phyloP scores from a whole-genome alignment of 2,329 filamentous ascomycete genomes.

The Furcasterigmium furcatum region DNA sequence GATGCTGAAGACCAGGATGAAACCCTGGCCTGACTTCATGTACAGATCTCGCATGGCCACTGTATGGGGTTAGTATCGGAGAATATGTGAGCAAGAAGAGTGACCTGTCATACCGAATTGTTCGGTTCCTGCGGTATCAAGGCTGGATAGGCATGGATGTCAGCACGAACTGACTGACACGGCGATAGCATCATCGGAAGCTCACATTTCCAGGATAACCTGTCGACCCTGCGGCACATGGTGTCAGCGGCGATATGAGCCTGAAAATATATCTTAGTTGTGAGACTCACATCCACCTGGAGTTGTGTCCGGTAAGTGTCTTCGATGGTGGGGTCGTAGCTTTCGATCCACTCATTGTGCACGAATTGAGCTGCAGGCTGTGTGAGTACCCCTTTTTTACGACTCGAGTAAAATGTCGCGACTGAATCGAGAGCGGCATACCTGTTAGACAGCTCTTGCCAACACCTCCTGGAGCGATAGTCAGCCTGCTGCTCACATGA shows the following conservation, averaged over 20 bases:
- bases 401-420: slow-evolving; percentile 2
- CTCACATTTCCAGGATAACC: slow-evolving; percentile 86
- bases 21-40: slow-evolving; percentile 92
- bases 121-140: slow-evolving; percentile 88
- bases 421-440: slow-evolving; percentile 35
- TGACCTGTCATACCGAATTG: slow-evolving; percentile 92
- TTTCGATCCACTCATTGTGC: slow-evolving; percentile 91
- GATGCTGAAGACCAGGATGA: slow-evolving; percentile 89
- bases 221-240: slow-evolving; percentile 66
- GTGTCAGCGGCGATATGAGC: slow-evolving; percentile 23
- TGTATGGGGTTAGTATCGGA: slow-evolving; percentile 25
- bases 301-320: slow-evolving; percentile 74
- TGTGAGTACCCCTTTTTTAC: slow-evolving; percentile 4
- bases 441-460: slow-evolving; percentile 91
- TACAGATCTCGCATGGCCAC: slow-evolving; percentile 75
- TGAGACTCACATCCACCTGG: slow-evolving; percentile 73
- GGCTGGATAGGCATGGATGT: slow-evolving; percentile 37
- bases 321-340: slow-evolving; percentile 76
- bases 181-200: neutral
- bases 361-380: slow-evolving; percentile 75
- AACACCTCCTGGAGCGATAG: slow-evolving; percentile 57
- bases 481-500: slow-evolving; percentile 14
- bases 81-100: too few species aligned
- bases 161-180: neutral
- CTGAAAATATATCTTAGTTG: neutral